Evolutionary conservation across 2,329 filamentous ascomycete species (phyloP), one percentile per base, ranked within the genome.

Genomic region (Penicillium decumbens): DNA sequence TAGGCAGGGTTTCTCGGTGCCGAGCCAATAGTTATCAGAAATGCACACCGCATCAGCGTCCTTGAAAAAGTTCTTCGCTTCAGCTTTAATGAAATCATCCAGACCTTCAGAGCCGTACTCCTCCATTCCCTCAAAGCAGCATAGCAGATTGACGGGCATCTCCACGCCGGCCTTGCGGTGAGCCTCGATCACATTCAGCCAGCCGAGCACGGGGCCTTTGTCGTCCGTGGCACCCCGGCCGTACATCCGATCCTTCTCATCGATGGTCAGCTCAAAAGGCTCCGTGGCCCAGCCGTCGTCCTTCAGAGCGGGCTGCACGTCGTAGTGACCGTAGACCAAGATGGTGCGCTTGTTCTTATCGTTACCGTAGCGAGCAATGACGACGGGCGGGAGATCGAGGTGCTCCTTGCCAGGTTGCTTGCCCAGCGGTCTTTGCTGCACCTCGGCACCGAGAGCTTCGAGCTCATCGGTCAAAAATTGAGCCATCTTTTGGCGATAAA

Each of bases 71-170:
- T 88, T 87, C 76, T 95, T 89, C 59, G 87, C 90, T 75, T 98
- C 93, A 41, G 82, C 85, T 60, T 87, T 80, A 73, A 98, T 96
- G 59, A 97, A 87, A 62, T 95, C 92, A 66, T 98, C 93, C 47
- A 98, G 80, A 32, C 93, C 93, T 70, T 97, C 92, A 0, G 91
- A 96, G 43, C 93, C 93, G 70, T 95, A 95, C 77, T 98, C 93
- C 76, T 98, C 93, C 93, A 98, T 98, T 42, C 93, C 93, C 79
- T 98, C 93, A 63, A 98, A 97, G 79, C 93, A 98, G 89, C 96
- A 97, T 57, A 98, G 82, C 59, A 98, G 80, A 76, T 98, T 98
- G 66, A 98, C 93, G 7, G 93, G 93, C 69, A 98, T 89, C 44
- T 96, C 92, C 40, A 97, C 78, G 49, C 89, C 89, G 30, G 91